A percentile compares a stretch with the other conserved stretches of the same genome.
phyloP scores from a whole-genome alignment of 1,139 yeast species.

The Pichia sp. region DNA sequence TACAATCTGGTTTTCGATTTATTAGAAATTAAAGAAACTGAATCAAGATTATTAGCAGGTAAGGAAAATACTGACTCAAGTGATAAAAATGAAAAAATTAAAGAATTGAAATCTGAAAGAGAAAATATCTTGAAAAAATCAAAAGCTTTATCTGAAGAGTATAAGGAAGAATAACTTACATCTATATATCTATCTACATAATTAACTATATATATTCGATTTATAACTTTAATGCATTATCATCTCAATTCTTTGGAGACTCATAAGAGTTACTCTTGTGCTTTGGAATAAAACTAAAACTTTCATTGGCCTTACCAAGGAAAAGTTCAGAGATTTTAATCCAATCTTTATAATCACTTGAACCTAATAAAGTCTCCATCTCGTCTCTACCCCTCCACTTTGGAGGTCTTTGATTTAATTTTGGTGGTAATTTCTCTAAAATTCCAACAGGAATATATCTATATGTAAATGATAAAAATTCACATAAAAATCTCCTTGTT shows the following conservation, averaged over 20 bases:
- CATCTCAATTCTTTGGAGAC: constrained; percentile 7
- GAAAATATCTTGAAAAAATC: constrained; percentile 68
- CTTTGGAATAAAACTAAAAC: constrained; percentile 79
- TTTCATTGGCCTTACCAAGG: constrained; percentile 73
- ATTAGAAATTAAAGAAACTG: constrained; percentile 51
- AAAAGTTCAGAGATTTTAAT: constrained; percentile 95
- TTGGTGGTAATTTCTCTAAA: constrained; percentile 81
- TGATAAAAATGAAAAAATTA: constrained; percentile 40
- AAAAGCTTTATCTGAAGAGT: constrained; percentile 56
- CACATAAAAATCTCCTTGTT: constrained; percentile 89
- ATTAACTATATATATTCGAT: not conserved
- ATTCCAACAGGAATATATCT: constrained; percentile 93
- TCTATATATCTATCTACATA: not conserved
- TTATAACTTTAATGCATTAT: no score
- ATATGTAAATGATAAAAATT: constrained; percentile 88
- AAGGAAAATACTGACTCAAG: constrained; percentile 24
- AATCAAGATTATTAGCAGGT: constrained; percentile 31
- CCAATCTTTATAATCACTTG: constrained; percentile 88
- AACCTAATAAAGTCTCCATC: constrained; percentile 80
- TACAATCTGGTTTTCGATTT: constrained; percentile 74
- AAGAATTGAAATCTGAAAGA: constrained; percentile 57
- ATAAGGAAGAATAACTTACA: constrained; percentile 20
- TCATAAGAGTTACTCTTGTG: constrained; percentile 86
- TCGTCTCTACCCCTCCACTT: constrained; percentile 93
- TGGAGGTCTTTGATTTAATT: constrained; percentile 89